Evolutionary conservation across 805 yeast species (phyloP), one percentile per base, ranked within the genome.

Genomic region (Candida fluviatilis): DNA sequence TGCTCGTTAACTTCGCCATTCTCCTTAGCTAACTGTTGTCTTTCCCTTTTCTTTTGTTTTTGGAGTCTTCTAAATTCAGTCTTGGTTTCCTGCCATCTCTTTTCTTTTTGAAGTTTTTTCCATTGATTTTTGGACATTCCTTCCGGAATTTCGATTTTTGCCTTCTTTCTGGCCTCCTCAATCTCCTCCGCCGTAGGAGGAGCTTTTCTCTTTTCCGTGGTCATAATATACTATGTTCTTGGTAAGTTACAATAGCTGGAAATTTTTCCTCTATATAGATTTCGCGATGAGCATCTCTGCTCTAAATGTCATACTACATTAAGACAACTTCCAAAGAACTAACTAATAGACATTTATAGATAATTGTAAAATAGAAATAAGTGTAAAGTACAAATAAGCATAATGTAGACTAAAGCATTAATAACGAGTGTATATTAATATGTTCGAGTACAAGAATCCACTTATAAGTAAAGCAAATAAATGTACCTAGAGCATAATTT

Each of bases 61-160:
- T 75, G 45, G 78, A 62, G 60, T 34, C 68, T 71, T 27, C 75
- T 67, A 50, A 74, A 78, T 37, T 78, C 81, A 2, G 73, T 86
- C 54, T 84, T 81, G 30, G 73, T 71, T 34, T 73, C 82, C 33
- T 80, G 88, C 72, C 83, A 79, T 43, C 66, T 65, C 49, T 72
- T 66, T 43, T 59, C 70, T 49, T 74, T 80, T 51, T 82, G 76
- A 42, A 73, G 69, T 50, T 80, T 80, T 59, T 91, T 91, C 84
- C 88, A 91, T 41, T 84, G 90, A 12, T 76, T 74, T 54, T 84
- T 87, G 21, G 95, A 80, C 85, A 91, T 82, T 4, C 96, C 96
- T 41, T 79, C 89, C 2, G 96, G 96, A 6, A 80, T 35, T 31
- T 40, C 37, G 10, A 30, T 35, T 19, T 39, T 36, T 31, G 35